A percentile compares a stretch with the other conserved stretches of the same genome.
phyloP scores from a whole-genome alignment of 192 early-diverging fungal genomes.

The Oehlia diaphana region DNA sequence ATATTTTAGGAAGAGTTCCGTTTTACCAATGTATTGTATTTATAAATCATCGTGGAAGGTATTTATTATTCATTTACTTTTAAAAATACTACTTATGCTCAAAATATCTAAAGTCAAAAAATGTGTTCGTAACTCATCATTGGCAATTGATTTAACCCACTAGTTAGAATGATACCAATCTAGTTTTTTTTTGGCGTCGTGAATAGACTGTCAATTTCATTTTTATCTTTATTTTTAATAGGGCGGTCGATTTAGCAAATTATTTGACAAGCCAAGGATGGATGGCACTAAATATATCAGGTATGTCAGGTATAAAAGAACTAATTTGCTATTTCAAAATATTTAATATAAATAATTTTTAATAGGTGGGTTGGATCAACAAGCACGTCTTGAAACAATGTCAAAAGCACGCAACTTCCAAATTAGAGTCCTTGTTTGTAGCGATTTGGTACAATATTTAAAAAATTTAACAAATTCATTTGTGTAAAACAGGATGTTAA shows the following conservation, averaged over 20 bases:
- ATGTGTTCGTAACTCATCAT: no score
- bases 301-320: not conserved
- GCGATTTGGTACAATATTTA: conserved; percentile 45
- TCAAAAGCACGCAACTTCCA: conserved; percentile 53
- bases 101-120: no score
- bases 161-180: no score
- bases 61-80: not conserved
- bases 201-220: not conserved
- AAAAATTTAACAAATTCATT: not conserved
- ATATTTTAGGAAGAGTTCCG: conserved; percentile 46
- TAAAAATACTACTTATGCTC: no score
- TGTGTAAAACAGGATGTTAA: not conserved
- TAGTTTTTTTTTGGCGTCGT: no score
- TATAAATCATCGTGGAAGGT: conserved; percentile 49
- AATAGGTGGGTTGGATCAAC: conserved; percentile 45
- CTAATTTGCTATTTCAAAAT: not conserved
- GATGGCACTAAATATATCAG: conserved; percentile 49
- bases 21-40: conserved; percentile 67
- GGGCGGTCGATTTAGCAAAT: conserved; percentile 49
- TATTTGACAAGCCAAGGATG: conserved; percentile 52
- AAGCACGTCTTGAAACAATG: conserved; percentile 50
- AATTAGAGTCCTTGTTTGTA: conserved; percentile 57
- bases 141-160: no score
- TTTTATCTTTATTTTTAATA: not conserved
- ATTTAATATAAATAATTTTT: not conserved